These are phyloP conservation scores for Firmiana major DNA, from an alignment of 345 rosid species.

Conservation along the genomic window DNA sequence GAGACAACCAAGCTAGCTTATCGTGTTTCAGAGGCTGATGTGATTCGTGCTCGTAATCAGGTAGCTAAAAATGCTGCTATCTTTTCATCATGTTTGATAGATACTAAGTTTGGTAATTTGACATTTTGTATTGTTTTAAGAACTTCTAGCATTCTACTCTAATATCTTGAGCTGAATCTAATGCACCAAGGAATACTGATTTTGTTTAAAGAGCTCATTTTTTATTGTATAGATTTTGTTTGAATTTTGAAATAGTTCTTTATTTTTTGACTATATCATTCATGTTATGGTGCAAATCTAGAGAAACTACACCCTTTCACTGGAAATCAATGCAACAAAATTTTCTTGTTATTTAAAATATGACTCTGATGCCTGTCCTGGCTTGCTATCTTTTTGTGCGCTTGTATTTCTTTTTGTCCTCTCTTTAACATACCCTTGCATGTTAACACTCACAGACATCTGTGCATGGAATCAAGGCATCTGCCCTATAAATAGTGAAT, in stretches of 20 bases:
- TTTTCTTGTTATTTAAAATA: background rate
- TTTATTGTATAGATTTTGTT: background rate
- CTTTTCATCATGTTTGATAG: background rate
- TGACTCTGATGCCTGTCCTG: background rate
- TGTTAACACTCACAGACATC: background rate
- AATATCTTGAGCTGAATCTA: background rate
- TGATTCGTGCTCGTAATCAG: conserved; percentile 96
- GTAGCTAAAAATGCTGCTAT: conserved; percentile 31
- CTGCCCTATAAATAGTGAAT: background rate
- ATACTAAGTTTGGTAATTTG: background rate
- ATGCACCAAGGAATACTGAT: background rate
- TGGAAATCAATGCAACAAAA: background rate
- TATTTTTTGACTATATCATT: background rate
- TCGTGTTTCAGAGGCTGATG: conserved; percentile 96
- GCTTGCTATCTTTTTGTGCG: background rate
- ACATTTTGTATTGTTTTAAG: background rate
- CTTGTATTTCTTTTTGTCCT: background rate
- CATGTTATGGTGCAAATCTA: background rate
- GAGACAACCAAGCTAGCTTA: conserved; percentile 76
- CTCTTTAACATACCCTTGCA: background rate
- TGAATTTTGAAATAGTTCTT: background rate
- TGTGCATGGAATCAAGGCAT: background rate
- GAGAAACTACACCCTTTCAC: background rate
- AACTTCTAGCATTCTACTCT: background rate
- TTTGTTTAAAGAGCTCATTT: background rate